Evolutionary conservation across 305 asterid genomes (phyloP), one percentile per base, ranked within the genome.

Genomic region (Fraxinus angustifolia): DNA sequence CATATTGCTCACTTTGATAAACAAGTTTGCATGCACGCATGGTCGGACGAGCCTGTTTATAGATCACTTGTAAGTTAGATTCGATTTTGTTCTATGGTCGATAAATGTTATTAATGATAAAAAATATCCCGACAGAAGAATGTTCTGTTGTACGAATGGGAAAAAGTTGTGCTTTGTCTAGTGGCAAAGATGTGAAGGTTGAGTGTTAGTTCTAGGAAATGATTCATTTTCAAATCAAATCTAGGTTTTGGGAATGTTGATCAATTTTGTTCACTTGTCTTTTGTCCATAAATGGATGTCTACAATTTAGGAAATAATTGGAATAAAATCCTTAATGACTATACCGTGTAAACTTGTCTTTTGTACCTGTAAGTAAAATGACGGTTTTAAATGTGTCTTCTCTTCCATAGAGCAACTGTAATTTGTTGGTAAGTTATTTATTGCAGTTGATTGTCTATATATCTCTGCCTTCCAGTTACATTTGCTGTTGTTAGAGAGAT

Each of bases 11-110:
- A 30, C 4, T 31, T 11, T 68, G 74, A 68, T 68, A 68, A 14
- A 14, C 62, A 75, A 8, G 75, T 75, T 35, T 17, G 73, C 68
- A 68, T 84, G 85, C 79, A 82, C 81, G 86, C 82, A 82, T 88
- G 83, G 77, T 53, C 74, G 76, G 77, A 14, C 36, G 76, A 68
- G 42, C 7, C 40, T 3, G 3, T 28, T 68, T 28, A 12, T 31
- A 14, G 79, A 70, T 78, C 75, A 35, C 12, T 73, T 79, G 58
- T 75, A 28, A 73, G 84, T 78, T 82, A 77, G 72, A 79, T 78
- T 28, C 21, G 8, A 62, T 19, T 81, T 14, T 75, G 48, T 48
- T 75, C 8, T 28, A 16, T 42, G 75, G 4, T 26, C 23, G 1
- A 12, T 4, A 73, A 58, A 58, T 81, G 84, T 76, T 68, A 58